These are phyloP conservation scores for Cordia subcordata DNA, from an alignment of 257 asterid genomes.

Conservation along the genomic window DNA sequence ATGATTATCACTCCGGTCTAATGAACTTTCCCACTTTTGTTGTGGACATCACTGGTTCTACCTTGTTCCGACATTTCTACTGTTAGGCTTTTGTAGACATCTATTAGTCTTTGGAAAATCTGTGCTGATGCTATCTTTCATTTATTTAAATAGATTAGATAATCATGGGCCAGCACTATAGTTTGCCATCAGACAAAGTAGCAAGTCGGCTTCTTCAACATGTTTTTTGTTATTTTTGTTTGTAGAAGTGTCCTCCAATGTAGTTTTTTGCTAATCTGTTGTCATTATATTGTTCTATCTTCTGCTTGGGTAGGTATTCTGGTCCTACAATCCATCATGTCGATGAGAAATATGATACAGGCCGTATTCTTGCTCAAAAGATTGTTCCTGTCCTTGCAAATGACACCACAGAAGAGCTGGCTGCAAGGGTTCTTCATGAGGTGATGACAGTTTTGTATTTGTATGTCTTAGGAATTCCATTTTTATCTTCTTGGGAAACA, in stretches of 20 bases:
- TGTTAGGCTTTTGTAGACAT: too few relatives aligned
- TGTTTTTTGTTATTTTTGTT: neutral
- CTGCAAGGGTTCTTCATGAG: constrained; percentile 77
- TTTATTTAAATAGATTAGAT: too few relatives aligned
- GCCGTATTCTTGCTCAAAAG: constrained; percentile 78
- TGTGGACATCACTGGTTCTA: too few relatives aligned
- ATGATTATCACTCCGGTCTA: too few relatives aligned
- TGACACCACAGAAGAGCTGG: constrained; percentile 77
- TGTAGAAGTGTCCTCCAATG: neutral
- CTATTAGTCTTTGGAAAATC: too few relatives aligned
- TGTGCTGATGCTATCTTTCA: too few relatives aligned
- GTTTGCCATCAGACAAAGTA: too few relatives aligned
- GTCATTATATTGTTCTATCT: neutral
- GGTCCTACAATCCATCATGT: constrained; percentile 82
- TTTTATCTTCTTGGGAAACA: neutral
- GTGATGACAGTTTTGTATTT: constrained; percentile 17
- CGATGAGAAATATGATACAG: constrained; percentile 77
- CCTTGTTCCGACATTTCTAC: too few relatives aligned
- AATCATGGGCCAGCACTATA: too few relatives aligned
- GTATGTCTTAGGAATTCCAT: neutral
- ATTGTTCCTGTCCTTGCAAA: constrained; percentile 72
- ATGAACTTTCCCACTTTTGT: too few relatives aligned
- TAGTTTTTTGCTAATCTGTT: neutral
- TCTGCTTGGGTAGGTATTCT: constrained; percentile 43
- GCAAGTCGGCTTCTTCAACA: too few relatives aligned